Evolutionary conservation across 371 early-diverging fungal species (phyloP).

Genomic region (Vairimorpha apis): DNA sequence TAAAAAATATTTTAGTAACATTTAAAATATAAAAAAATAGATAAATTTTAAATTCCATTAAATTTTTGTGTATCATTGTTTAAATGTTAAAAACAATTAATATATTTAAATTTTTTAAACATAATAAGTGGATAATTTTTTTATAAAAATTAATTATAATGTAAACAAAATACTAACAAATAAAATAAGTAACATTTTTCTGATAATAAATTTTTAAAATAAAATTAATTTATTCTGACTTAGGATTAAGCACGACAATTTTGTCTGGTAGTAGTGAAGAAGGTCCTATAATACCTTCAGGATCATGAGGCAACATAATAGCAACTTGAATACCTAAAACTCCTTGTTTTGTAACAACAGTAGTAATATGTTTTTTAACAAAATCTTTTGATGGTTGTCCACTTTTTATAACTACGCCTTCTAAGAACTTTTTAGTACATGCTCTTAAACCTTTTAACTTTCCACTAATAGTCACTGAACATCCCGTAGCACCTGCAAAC

Average conservation of each 20-base stretch:
- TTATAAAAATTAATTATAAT: background rate
- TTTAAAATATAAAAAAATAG: too few relatives aligned
- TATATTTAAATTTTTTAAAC: constrained; percentile 23
- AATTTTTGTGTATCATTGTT: constrained; percentile 47
- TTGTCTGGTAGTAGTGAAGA: constrained; percentile 88
- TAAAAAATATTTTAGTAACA: too few relatives aligned
- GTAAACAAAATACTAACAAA: background rate
- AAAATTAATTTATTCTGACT: constrained; percentile 43
- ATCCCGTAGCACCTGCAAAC: constrained; percentile 99
- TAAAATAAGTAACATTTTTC: background rate
- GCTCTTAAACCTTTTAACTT: constrained; percentile 99
- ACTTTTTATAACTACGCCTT: constrained; percentile 87
- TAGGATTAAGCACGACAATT: constrained; percentile 78
- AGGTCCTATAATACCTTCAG: constrained; percentile 86
- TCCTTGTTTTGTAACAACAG: constrained; percentile 92
- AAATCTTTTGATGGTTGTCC: constrained; percentile 93
- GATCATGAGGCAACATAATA: constrained; percentile 96
- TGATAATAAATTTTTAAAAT: constrained; percentile 1
- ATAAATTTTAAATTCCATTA: too few relatives aligned
- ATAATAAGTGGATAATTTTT: background rate
- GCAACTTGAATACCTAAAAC: constrained; percentile 99
- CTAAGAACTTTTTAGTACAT: constrained; percentile 98
- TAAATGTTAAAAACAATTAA: constrained; percentile 37
- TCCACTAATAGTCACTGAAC: constrained; percentile 95
- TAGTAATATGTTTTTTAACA: constrained; percentile 90